Evolutionary conservation across 768 basidiomycete species (phyloP).

Genomic region (Suillus fuscotomentosus): DNA sequence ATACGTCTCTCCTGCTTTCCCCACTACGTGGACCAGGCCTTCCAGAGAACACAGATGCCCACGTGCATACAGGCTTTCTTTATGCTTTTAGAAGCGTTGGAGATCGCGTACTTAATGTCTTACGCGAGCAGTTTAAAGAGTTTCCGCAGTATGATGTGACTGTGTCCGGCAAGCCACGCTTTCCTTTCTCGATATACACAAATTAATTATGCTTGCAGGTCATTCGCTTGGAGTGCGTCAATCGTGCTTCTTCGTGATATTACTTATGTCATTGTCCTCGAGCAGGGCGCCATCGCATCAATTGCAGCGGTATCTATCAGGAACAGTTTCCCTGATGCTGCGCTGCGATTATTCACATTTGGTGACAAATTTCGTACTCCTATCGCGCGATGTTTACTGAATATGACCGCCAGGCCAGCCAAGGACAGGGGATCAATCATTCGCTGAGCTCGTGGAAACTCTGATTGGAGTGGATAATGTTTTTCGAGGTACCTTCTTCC

Average conservation of each 20-base stretch:
- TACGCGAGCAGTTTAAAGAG: conserved; percentile 28
- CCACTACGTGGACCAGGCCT: conserved; percentile 25
- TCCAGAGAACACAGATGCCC: conserved; percentile 19
- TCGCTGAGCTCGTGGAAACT: conserved; percentile 39
- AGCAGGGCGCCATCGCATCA: conserved; percentile 37
- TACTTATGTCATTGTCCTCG: conserved; percentile 9
- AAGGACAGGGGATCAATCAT: conserved; percentile 41
- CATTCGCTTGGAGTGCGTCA: conserved; percentile 39
- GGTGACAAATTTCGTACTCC: conserved; percentile 28
- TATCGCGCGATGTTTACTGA: neutral
- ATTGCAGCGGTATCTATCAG: conserved; percentile 35
- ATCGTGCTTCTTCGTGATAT: conserved; percentile 1
- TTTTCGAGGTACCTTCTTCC: conserved; percentile 36
- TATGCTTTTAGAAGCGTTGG: conserved; percentile 35
- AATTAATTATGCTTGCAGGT: conserved; percentile 20
- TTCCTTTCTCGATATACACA: neutral
- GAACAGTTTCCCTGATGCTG: conserved; percentile 26
- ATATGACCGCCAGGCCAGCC: conserved; percentile 45
- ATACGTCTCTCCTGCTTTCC: conserved; percentile 19
- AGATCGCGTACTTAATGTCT: conserved; percentile 23
- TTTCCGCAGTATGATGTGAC: conserved; percentile 35
- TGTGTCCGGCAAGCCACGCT: conserved; percentile 26
- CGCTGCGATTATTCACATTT: conserved; percentile 40
- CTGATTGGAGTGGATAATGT: conserved; percentile 36
- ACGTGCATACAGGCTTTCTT: conserved; percentile 37